phyloP scores from a whole-genome alignment of 2,329 filamentous ascomycete genomes.

The Chrysosporium queenslandicum region DNA sequence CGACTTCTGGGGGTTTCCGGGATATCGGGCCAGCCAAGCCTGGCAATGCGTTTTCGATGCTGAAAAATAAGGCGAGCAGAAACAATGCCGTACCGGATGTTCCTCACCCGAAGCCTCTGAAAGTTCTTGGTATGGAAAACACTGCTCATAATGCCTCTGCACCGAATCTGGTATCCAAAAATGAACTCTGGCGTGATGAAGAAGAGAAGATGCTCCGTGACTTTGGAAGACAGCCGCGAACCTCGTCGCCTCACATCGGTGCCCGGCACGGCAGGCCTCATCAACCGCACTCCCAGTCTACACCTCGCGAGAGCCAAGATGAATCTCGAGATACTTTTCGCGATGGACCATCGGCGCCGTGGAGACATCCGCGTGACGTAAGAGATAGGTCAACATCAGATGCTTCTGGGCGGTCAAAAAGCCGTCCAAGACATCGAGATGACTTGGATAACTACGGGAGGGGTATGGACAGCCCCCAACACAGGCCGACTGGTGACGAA shows the following conservation, averaged over 20 bases:
- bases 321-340: slow-evolving; percentile 29
- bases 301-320: slow-evolving; percentile 25
- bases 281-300: slow-evolving; percentile 14
- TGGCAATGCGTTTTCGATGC: slow-evolving; percentile 37
- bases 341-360: slow-evolving; percentile 31
- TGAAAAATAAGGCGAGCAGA: slow-evolving; percentile 36
- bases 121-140: slow-evolving; percentile 33
- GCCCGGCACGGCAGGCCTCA: slow-evolving; percentile 17
- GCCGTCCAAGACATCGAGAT: slow-evolving; percentile 43
- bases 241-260: slow-evolving; percentile 31
- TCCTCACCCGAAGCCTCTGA: slow-evolving; percentile 30
- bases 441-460: slow-evolving; percentile 45
- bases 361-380: slow-evolving; percentile 26
- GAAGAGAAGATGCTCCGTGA: slow-evolving; percentile 26
- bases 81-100: slow-evolving; percentile 26
- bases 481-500: slow-evolving; percentile 22
- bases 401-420: slow-evolving; percentile 45
- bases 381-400: slow-evolving; percentile 49
- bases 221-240: slow-evolving; percentile 30
- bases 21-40: slow-evolving; percentile 26
- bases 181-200: slow-evolving; percentile 33
- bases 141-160: slow-evolving; percentile 27
- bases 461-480: slow-evolving; percentile 29
- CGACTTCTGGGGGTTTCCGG: slow-evolving; percentile 25
- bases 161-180: slow-evolving; percentile 25